Evolutionary conservation across 164 flowering plant genomes (phyloP).

Genomic region (Dillenia suffruticosa): DNA sequence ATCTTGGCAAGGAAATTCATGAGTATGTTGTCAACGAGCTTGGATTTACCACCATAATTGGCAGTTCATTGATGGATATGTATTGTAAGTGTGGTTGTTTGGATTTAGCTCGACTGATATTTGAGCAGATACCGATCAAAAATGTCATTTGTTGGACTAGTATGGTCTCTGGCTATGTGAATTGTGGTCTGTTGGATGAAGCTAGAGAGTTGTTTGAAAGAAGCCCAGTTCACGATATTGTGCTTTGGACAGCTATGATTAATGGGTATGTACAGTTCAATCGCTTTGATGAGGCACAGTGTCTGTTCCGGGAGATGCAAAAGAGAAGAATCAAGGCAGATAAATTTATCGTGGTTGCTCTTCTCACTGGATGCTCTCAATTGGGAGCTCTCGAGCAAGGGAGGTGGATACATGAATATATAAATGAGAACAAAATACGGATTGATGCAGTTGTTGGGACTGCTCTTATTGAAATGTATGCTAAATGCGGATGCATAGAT

Average conservation of each 20-base stretch:
- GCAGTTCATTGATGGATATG: conserved; percentile 70
- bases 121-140: conserved; percentile 45
- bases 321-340: conserved; percentile 47
- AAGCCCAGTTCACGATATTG: conserved; percentile 52
- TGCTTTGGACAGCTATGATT: conserved; percentile 92
- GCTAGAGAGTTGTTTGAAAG: conserved; percentile 67
- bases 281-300: conserved; percentile 60
- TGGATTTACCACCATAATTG: conserved; percentile 39
- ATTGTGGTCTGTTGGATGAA: conserved; percentile 49
- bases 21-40: conserved; percentile 31
- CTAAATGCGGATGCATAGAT: conserved; percentile 74
- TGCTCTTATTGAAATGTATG: conserved; percentile 80
- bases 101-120: conserved; percentile 34
- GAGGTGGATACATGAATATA: conserved; percentile 66
- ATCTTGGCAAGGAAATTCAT: conserved; percentile 64
- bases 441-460: conserved; percentile 65
- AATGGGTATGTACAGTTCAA: conserved; percentile 77
- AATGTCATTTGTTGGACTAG: conserved; percentile 75
- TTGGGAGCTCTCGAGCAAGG: conserved; percentile 84
- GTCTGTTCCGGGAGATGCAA: conserved; percentile 68
- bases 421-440: conserved; percentile 37
- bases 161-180: conserved; percentile 69
- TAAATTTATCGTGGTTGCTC: conserved; percentile 52
- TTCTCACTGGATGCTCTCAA: conserved; percentile 79
- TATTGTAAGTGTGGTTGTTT: conserved; percentile 67